A percentile compares a stretch with the other conserved stretches of the same genome.
Conservation (phyloP, 192 early-diverging fungal species). For the Umbelopsis isabellina region DNA sequence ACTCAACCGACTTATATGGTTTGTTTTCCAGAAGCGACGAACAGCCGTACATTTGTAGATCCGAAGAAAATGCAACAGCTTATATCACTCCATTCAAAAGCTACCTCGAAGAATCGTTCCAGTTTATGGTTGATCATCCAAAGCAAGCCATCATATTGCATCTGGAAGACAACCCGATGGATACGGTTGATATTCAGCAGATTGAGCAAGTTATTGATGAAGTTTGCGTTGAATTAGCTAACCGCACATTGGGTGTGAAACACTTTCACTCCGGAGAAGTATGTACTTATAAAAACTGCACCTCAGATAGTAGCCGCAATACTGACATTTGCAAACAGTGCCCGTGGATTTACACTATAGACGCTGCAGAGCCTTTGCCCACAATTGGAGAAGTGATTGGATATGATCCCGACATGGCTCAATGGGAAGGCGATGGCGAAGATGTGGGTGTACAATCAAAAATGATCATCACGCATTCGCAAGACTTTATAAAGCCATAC, state of each 20-base stretch:
- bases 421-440: constrained; percentile 41
- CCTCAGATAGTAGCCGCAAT: background rate
- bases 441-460: constrained; percentile 31
- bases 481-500: background rate
- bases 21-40: background rate
- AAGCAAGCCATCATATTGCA: constrained; percentile 23
- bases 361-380: constrained; percentile 14
- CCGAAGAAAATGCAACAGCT: background rate
- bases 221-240: constrained; percentile 8
- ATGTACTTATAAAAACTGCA: background rate
- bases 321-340: constrained; percentile 14
- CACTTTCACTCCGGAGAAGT: background rate
- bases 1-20: background rate
- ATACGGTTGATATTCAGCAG: constrained; percentile 12
- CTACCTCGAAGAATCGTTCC: constrained; percentile 8
- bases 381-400: constrained; percentile 34
- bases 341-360: constrained; percentile 28
- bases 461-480: constrained; percentile 23
- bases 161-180: constrained; percentile 14
- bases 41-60: background rate
- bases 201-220: constrained; percentile 2
- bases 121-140: constrained; percentile 21
- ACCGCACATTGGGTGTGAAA: background rate
- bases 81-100: background rate
- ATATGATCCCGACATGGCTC: constrained; percentile 36